Evolutionary conservation across 306 rosid genomes (phyloP).

Genomic region (Inga oerstediana): DNA sequence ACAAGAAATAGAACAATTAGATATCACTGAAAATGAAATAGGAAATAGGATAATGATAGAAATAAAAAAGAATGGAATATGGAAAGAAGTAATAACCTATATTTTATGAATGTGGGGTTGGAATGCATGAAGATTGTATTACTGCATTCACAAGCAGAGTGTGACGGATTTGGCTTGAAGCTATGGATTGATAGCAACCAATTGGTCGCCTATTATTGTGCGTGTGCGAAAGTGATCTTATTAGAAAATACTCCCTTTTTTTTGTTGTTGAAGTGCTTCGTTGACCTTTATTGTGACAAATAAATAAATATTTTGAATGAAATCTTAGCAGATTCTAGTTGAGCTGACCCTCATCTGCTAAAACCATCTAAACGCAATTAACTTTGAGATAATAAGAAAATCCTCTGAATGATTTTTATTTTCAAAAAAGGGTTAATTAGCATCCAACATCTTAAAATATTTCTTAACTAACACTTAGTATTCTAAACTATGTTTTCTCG

Average conservation of each 20-base stretch:
- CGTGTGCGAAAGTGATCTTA: background rate
- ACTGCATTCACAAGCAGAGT: background rate
- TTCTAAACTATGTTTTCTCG: too few relatives aligned
- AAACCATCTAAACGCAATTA: background rate
- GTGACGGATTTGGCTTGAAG: background rate
- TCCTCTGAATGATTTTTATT: too few relatives aligned
- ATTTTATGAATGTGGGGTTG: background rate
- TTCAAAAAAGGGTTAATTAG: too few relatives aligned
- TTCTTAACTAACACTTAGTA: too few relatives aligned
- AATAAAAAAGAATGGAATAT: too few relatives aligned
- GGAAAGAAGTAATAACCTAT: background rate
- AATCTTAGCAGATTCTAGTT: background rate
- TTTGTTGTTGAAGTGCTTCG: background rate
- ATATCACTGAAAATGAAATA: too few relatives aligned
- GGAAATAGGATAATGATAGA: too few relatives aligned
- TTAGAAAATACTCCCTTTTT: background rate
- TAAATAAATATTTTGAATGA: background rate
- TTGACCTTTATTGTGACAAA: background rate
- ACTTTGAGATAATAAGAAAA: background rate
- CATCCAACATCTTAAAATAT: too few relatives aligned
- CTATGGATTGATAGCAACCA: background rate
- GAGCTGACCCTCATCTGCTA: background rate
- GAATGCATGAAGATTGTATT: background rate
- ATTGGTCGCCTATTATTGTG: background rate
- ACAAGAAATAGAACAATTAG: too few relatives aligned